These are phyloP conservation scores for Penicillium nucicola DNA, from an alignment of 495 filamentous ascomycete species.

Conservation along the genomic window DNA sequence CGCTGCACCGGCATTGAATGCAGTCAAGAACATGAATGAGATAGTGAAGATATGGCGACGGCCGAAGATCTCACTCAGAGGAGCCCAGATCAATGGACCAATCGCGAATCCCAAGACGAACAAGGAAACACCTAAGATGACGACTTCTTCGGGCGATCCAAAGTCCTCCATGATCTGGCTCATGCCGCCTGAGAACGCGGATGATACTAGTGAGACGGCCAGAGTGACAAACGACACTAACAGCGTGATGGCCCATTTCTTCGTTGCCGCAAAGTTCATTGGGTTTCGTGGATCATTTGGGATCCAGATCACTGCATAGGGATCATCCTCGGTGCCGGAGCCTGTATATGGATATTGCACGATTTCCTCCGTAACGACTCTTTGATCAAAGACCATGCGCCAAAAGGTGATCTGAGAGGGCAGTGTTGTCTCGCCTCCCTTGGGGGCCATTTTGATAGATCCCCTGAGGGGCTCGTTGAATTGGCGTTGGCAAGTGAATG, in stretches of 20 bases:
- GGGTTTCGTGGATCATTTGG: constrained; percentile 64
- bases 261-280: constrained; percentile 49
- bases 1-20: constrained; percentile 64
- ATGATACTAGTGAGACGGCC: constrained; percentile 68
- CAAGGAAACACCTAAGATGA: constrained; percentile 48
- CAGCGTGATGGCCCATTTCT: constrained; percentile 64
- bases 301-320: constrained; percentile 66
- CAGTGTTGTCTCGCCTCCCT: constrained; percentile 14
- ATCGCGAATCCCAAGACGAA: constrained; percentile 53
- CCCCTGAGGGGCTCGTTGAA: background rate
- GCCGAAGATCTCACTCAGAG: constrained; percentile 60
- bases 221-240: constrained; percentile 63
- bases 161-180: constrained; percentile 48
- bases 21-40: constrained; percentile 57
- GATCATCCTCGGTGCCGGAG: constrained; percentile 62
- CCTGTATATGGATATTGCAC: constrained; percentile 56
- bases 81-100: constrained; percentile 55
- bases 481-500: background rate
- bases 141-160: constrained; percentile 41
- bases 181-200: constrained; percentile 69
- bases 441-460: constrained; percentile 5
- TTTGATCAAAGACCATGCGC: constrained; percentile 46
- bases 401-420: constrained; percentile 34
- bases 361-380: constrained; percentile 49
- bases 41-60: constrained; percentile 63